phyloP scores from a whole-genome alignment of 2,329 filamentous ascomycete genomes.

The Amauroascus verrucosus region DNA sequence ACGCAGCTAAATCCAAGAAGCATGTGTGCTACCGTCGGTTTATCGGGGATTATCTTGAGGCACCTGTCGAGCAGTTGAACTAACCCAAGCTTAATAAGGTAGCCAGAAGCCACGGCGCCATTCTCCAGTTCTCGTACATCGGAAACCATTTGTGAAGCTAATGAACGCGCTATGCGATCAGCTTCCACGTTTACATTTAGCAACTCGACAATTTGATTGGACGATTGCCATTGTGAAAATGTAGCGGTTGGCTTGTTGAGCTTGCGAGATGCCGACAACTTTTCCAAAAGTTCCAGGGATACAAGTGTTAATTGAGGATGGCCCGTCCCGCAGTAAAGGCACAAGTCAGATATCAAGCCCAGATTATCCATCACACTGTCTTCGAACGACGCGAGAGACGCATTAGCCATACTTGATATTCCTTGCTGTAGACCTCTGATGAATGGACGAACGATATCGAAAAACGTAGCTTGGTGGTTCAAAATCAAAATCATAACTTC shows the following conservation, averaged over 20 bases:
- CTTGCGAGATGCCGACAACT: conserved; percentile 72
- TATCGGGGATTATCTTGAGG: conserved; percentile 60
- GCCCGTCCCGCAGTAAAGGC: conserved; percentile 74
- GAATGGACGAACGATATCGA: conserved; percentile 73
- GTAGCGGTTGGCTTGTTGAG: conserved; percentile 62
- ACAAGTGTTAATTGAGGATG: conserved; percentile 70
- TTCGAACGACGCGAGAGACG: conserved; percentile 78
- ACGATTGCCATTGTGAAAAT: conserved; percentile 51
- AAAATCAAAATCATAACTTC: conserved; percentile 74
- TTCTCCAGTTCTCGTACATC: conserved; percentile 62
- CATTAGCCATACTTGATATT: conserved; percentile 56
- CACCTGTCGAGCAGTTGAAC: conserved; percentile 78
- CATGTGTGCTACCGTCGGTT: conserved; percentile 81
- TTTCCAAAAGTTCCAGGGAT: conserved; percentile 73
- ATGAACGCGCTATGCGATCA: conserved; percentile 64
- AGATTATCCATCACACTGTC: conserved; percentile 80
- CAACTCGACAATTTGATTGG: conserved; percentile 80
- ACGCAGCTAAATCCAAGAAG: conserved; percentile 78
- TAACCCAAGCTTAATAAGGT: conserved; percentile 72
- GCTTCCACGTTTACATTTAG: conserved; percentile 72
- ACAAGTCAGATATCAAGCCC: conserved; percentile 67
- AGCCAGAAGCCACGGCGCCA: conserved; percentile 59
- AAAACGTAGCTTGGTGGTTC: conserved; percentile 80
- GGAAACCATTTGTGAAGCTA: conserved; percentile 57
- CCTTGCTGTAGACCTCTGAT: conserved; percentile 57